phyloP scores from a whole-genome alignment of 2,329 filamentous ascomycete species.

The Ophiostoma tasmaniense region DNA sequence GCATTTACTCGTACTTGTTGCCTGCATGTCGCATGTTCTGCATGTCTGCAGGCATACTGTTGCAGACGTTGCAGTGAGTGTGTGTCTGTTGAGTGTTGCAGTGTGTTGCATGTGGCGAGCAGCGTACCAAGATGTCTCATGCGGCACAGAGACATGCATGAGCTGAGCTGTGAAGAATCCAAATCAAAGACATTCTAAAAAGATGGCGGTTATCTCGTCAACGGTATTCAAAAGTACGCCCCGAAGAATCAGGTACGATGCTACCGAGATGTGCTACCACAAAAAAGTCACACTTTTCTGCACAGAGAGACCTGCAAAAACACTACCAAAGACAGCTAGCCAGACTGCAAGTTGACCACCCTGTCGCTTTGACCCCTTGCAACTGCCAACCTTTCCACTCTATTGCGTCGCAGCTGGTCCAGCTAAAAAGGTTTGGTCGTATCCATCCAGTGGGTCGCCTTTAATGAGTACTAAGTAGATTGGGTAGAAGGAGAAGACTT shows the following conservation, averaged over 20 bases:
- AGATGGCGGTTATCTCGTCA: slow-evolving; percentile 1
- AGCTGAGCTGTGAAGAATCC: too few relatives aligned
- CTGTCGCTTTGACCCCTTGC: background rate
- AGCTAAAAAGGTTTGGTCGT: slow-evolving; percentile 3
- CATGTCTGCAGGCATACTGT: background rate
- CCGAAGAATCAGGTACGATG: background rate
- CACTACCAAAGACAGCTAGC: background rate
- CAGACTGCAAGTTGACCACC: background rate
- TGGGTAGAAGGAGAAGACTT: background rate
- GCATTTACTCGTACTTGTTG: background rate
- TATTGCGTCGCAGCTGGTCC: background rate
- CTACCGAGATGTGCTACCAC: background rate
- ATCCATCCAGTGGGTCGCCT: background rate
- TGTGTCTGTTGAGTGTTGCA: background rate
- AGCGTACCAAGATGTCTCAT: background rate
- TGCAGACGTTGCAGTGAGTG: too few relatives aligned
- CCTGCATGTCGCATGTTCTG: background rate
- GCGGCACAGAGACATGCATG: background rate
- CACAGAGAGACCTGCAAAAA: background rate
- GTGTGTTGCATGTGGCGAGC: background rate
- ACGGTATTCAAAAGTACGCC: background rate
- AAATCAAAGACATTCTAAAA: background rate
- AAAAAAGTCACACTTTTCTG: background rate
- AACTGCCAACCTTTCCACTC: background rate
- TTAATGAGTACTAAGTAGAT: background rate